These are phyloP conservation scores for Penicillium sp. DNA, from an alignment of 2,329 filamentous ascomycete genomes.

Conservation along the genomic window DNA sequence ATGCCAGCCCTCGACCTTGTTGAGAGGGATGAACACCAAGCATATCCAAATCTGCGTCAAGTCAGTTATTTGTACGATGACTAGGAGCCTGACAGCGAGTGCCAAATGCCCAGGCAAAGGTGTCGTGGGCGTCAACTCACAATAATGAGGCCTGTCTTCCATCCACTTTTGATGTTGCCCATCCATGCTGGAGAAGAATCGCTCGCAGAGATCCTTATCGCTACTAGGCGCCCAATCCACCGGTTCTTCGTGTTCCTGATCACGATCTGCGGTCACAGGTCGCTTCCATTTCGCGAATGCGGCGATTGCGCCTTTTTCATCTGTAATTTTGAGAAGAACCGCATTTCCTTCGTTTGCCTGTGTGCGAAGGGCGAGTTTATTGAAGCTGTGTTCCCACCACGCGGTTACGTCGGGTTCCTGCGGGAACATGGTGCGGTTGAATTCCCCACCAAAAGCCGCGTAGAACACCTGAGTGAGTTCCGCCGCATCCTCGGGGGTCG, in stretches of 20 bases:
- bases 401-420: constrained; percentile 21
- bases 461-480: constrained; percentile 23
- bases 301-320: constrained; percentile 11
- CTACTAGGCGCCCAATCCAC: constrained; percentile 17
- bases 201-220: constrained; percentile 20
- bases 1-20: constrained; percentile 25
- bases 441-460: constrained; percentile 23
- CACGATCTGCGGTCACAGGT: constrained; percentile 11
- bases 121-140: constrained; percentile 15
- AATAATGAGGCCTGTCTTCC: constrained; percentile 24
- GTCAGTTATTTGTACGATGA: constrained; percentile 1
- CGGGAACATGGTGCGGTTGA: constrained; percentile 28
- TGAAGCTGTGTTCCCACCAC: constrained; percentile 18
- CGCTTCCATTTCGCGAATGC: constrained; percentile 30
- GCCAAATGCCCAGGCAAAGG: neutral
- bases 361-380: neutral
- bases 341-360: constrained; percentile 1
- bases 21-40: constrained; percentile 26
- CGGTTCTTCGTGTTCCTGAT: constrained; percentile 4
- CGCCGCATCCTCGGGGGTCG: constrained; percentile 17
- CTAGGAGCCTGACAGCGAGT: neutral
- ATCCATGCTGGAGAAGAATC: constrained; percentile 24
- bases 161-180: constrained; percentile 17
- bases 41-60: constrained; percentile 25
- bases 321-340: constrained; percentile 16